Base-by-base conservation (phyloP, 2,329 filamentous ascomycete species). In the Colletotrichum aenigma region DNA sequence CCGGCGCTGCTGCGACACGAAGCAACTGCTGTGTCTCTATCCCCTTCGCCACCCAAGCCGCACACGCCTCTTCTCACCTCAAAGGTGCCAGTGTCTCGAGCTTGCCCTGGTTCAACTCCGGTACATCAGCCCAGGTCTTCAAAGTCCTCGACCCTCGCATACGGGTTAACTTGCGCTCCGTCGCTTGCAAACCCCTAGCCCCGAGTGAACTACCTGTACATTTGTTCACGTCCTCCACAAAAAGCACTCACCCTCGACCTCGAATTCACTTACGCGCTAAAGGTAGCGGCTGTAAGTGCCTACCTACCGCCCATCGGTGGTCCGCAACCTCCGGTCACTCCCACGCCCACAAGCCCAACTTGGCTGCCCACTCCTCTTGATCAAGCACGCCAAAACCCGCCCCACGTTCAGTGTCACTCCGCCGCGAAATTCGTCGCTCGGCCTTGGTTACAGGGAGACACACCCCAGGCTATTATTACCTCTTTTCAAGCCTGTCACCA, bases 321-420 rank as follows among this genome's bases (percentile, higher is more conserved):
- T 69, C 66, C 66, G 66, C 66, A 60, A 69, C 52, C 66, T 69
- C 66, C 66, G 55, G 66, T n/a, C 55, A 34, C 32, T 64, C 60
- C 60, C 24, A 15, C 56, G 26, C 28, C 58, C 56, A 30, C 56
- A 61, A n/a, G 56, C 30, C n/a, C 28, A 28, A 15, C 30, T 61
- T 12, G 18, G 16, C 16, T 61, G 30, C 26, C 18, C 18, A 61
- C 26, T 32, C 58, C 30, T 30, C 58, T 21, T 36, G n/a, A 36
- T 24, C 60, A 32, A 64, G 30, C 30, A 64, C 30, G 30, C 60
- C 60, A 64, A 64, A 66, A 32, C 67, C 24, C 67, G 67, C 34
- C 67, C 55, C 67, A 70, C 55, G 67, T 48, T 58, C 16, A 70
- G 36, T 62, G 55, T 48, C 56, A 48, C 67, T 24, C 48, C 56